Evolutionary conservation across 1,284 basidiomycete species (phyloP).

Genomic region (Fomitopsis palustris): DNA sequence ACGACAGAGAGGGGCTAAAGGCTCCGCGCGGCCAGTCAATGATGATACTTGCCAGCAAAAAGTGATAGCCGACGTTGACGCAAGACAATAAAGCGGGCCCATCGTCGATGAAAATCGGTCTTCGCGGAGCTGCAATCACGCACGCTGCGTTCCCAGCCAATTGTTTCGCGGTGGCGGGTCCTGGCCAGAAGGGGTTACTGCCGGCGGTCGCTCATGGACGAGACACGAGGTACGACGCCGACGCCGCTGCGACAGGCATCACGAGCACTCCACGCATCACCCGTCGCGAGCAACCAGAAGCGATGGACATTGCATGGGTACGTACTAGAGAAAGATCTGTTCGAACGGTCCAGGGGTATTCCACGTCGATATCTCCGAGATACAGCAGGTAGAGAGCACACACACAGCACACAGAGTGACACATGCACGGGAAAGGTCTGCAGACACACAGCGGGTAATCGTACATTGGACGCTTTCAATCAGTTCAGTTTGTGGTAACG

Average conservation of each 20-base stretch:
- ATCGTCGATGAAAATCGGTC: background rate
- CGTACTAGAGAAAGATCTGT: background rate
- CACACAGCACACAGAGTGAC: background rate
- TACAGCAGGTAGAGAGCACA: background rate
- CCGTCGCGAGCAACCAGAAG: background rate
- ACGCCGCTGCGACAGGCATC: background rate
- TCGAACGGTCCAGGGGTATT: background rate
- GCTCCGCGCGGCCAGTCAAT: background rate
- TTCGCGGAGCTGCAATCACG: background rate
- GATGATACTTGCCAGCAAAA: background rate
- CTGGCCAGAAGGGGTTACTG: background rate
- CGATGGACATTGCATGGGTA: background rate
- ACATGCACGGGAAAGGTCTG: too few species aligned
- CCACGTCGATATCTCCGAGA: constrained; percentile 1
- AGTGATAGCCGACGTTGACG: background rate
- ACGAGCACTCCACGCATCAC: background rate
- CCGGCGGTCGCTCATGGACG: background rate
- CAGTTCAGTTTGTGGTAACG: background rate
- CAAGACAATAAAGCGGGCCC: background rate
- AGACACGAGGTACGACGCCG: background rate
- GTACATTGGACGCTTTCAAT: constrained; percentile 1
- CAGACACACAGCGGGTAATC: background rate
- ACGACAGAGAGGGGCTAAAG: background rate
- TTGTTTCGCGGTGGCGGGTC: background rate
- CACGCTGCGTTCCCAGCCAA: background rate